Evolutionary conservation across 1,139 yeast species (phyloP), one percentile per base, ranked within the genome.

Genomic region (Yamadazyma kanchanaburiensis): DNA sequence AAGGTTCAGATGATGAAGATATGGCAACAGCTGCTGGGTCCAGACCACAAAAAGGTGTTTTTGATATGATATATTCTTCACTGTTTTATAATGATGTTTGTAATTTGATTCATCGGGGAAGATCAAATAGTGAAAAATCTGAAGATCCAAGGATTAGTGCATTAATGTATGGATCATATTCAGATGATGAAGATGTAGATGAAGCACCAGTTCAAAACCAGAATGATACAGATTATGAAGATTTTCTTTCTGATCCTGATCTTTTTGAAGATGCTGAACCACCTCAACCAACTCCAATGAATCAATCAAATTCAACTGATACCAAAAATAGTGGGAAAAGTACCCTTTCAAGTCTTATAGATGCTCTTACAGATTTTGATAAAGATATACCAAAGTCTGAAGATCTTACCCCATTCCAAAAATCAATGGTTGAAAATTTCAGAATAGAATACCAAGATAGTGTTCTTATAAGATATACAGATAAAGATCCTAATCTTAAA

Each of bases 361-460:
- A 29, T 11, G 23, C 38, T 3, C 17, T 29, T 9, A 14, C 22
- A 3, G 26, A 26, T 6, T 6, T 29, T 9, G 16, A 24, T 15
- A 30, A 30, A 20, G 38, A 30, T 21, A 27, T 30, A 8, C 21
- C 32, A 22, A 31, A 35, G 24, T 21, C 23, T 6, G 21, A 19
- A 7, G 28, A 26, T 3, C 28, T 34, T n/a, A 53, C 67, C 3
- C 45, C 51, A 1, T 60, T 65, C 38, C 65, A 64, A 31, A 45
- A 51, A 26, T 67, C 74, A 0, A 53, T 66, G 5, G 32, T 64
- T 10, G 48, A 58, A 7, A 64, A 64, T 35, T 43, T 65, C 23
- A 49, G 58, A 24, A 54, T 67, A 0, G 49, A 47, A 20, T 34
- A 25, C n/a, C 24, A 32, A 8, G 39, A 34, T 16, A 40, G 47